Conservation (phyloP, 169 alveolate genomes). For the Plasmodium vinckei region DNA sequence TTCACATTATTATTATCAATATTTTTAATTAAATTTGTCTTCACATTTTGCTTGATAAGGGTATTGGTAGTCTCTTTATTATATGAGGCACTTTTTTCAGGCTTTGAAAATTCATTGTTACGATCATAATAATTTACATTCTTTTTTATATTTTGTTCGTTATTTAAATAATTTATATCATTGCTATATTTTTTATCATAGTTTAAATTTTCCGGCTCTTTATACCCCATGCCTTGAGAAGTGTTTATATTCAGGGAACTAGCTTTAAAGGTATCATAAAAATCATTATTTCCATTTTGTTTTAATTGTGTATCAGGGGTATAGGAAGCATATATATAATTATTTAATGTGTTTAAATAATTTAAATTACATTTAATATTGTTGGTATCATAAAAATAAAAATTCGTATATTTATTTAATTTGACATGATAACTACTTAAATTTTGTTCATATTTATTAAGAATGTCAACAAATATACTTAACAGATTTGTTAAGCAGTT, state of each 20-base stretch:
- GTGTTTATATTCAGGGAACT: neutral
- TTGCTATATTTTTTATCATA: neutral
- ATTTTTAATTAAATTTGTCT: neutral
- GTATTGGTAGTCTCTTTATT: neutral
- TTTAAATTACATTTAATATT: slow-evolving; percentile 25
- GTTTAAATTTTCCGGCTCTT: neutral
- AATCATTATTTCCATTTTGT: neutral
- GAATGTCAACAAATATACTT: slow-evolving; percentile 47
- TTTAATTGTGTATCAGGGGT: slow-evolving; percentile 6
- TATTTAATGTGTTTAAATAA: slow-evolving; percentile 34
- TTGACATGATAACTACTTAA: slow-evolving; percentile 50
- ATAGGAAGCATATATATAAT: slow-evolving; percentile 18
- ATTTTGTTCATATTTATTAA: slow-evolving; percentile 60
- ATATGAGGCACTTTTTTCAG: neutral
- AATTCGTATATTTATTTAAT: slow-evolving; percentile 43
- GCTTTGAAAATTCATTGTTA: neutral
- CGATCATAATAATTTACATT: neutral
- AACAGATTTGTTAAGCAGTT: slow-evolving; percentile 33
- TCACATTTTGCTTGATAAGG: neutral
- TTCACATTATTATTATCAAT: neutral
- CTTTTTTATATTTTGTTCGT: neutral
- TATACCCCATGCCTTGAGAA: neutral
- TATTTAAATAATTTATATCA: neutral
- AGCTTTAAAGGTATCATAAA: neutral
- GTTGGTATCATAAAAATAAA: slow-evolving; percentile 59